Evolutionary conservation across 2,329 filamentous ascomycete genomes (phyloP), one percentile per base, ranked within the genome.

Genomic region (Colletotrichum plurivorum): DNA sequence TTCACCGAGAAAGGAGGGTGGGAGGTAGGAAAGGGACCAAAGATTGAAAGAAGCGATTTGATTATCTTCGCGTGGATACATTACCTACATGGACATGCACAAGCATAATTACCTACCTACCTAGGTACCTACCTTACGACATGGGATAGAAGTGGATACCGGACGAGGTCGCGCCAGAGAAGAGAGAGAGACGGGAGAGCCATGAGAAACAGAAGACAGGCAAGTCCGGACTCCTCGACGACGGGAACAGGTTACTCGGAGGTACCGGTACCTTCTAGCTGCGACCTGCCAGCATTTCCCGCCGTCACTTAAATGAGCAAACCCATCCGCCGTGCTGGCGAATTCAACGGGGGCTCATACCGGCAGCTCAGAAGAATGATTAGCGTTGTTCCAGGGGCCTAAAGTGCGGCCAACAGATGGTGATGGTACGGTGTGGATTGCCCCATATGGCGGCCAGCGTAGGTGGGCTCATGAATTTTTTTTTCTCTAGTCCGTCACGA

Each of bases 41-140:
- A 56, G 67, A 69, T 67, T 56, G 61, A 69, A 62, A 60, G 67
- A 57, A 69, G 63, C 55, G 56, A 67, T 51, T 53, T 61, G 62
- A 61, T 39, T 41, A 46, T 48, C 63, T 54, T 54, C 25, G 49
- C 49, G 58, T 61, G 36, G 58, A 52, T 61, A 36, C 48, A 25
- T 36, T 36, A 36, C 31, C 31, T 36, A 36, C 31, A 25, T 27
- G 61, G 62, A 58, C 61, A 55, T 52, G 54, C n/a, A 49, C 20
- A 22, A 22, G 46, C 16, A 22, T 5, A 10, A 49, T 18, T n/a
- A 22, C 22, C 22, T 25, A 22, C 22, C 22, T 22, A 25, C 22
- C 22, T 25, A 25, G 22, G 22, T 25, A 25, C 22, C 22, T 25
- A 25, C 46, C n/a, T 36, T 36, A 10, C 31, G 20, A 10, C 16